phyloP scores from a whole-genome alignment of 192 early-diverging fungal species.

The Ambispora gerdemannii region DNA sequence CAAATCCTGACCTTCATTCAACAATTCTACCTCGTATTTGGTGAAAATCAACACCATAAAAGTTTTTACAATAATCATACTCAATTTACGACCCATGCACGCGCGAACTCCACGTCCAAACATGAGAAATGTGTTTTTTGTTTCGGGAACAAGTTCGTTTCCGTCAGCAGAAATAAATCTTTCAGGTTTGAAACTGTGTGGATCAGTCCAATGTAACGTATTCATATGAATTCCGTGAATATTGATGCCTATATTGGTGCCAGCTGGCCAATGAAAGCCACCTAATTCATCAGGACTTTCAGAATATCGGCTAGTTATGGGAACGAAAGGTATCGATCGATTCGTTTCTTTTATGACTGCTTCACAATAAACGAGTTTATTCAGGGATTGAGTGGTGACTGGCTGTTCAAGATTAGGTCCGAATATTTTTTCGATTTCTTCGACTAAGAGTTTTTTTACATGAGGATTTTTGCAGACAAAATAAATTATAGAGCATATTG shows the following conservation, averaged over 20 bases:
- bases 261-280: neutral
- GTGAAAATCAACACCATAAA: neutral
- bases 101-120: neutral
- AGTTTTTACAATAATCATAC: neutral
- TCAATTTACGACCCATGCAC: neutral
- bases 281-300: neutral
- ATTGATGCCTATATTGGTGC: neutral
- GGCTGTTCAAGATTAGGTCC: neutral
- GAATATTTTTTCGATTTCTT: conserved; percentile 6
- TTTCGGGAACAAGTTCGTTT: neutral
- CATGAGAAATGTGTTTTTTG: neutral
- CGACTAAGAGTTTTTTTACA: neutral
- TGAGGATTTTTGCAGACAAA: conserved; percentile 11
- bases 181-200: neutral
- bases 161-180: neutral
- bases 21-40: conserved; percentile 13
- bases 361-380: neutral
- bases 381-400: neutral
- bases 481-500: neutral
- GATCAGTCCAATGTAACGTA: neutral
- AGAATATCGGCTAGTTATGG: neutral
- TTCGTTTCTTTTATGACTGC: conserved; percentile 10
- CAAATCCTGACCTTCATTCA: too few relatives aligned
- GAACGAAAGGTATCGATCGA: neutral
- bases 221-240: neutral